Evolutionary conservation across 1,139 yeast genomes (phyloP).

Genomic region (Suzukiozyma palmioleophila): DNA sequence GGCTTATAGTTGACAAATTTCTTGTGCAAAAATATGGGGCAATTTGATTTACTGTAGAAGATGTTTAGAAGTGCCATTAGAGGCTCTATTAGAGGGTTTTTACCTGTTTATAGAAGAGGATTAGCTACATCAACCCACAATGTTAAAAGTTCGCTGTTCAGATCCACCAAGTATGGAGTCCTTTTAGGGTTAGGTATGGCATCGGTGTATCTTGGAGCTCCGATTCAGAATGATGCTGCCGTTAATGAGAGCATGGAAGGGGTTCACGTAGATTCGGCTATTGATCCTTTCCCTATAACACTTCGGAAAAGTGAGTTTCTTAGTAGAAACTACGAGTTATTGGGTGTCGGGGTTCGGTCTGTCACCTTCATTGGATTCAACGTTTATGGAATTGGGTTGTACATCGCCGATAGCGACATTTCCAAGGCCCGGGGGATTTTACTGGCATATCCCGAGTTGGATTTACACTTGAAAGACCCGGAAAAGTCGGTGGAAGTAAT

Average conservation of each 20-base stretch:
- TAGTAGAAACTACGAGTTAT: conserved; percentile 37
- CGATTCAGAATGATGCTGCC: conserved; percentile 2
- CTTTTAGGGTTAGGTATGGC: neutral
- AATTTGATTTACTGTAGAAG: too few species aligned
- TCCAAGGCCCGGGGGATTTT: conserved; percentile 42
- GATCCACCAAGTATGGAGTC: neutral
- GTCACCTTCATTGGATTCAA: conserved; percentile 82
- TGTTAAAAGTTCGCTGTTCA: too few species aligned
- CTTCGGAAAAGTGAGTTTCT: conserved; percentile 18
- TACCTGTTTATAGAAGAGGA: neutral
- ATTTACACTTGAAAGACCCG: conserved; percentile 22
- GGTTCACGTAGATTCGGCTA: conserved; percentile 45
- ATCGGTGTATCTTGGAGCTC: neutral
- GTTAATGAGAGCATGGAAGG: conserved; percentile 7
- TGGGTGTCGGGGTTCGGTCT: conserved; percentile 78
- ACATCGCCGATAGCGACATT: conserved; percentile 59
- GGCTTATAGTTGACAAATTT: too few species aligned
- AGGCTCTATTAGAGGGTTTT: neutral
- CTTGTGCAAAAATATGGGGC: too few species aligned
- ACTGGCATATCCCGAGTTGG: conserved; percentile 10
- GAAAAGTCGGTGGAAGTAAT: conserved; percentile 46
- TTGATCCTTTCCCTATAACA: conserved; percentile 48
- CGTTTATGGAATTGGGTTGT: conserved; percentile 83
- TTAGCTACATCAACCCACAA: neutral
- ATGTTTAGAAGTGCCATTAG: conserved; percentile 1